Percentiles rank a stretch among this genome's conserved stretches.
These are phyloP conservation scores for Picea sitchensis DNA, from an alignment of 75 land plant species.

Conservation along the genomic window DNA sequence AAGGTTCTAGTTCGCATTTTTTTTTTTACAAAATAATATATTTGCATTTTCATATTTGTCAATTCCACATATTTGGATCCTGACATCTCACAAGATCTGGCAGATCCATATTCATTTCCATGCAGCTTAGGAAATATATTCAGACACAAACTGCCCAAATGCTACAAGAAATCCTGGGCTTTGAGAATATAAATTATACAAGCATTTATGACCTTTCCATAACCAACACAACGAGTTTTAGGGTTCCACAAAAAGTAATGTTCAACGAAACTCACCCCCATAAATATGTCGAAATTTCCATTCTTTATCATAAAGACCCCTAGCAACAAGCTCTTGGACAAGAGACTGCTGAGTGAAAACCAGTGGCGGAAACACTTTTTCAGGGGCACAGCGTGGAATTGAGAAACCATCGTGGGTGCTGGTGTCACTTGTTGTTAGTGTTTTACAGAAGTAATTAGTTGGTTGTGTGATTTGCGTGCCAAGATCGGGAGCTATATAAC, in stretches of 20 bases:
- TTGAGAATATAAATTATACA: too few species aligned
- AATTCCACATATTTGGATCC: too few species aligned
- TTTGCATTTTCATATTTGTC: too few species aligned
- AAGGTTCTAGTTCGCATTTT: too few species aligned
- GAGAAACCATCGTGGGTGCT: slow-evolving; percentile 84
- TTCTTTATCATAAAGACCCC: slow-evolving; percentile 70
- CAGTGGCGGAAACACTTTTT: slow-evolving; percentile 49
- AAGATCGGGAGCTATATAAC: slow-evolving; percentile 38
- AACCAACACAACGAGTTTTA: too few species aligned
- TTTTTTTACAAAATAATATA: too few species aligned
- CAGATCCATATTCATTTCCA: too few species aligned
- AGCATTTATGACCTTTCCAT: too few species aligned
- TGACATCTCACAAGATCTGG: too few species aligned
- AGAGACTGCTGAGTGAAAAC: slow-evolving; percentile 84
- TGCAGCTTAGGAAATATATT: too few species aligned
- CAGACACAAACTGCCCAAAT: too few species aligned
- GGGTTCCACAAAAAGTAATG: background rate
- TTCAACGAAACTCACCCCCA: slow-evolving; percentile 47
- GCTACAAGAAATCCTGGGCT: too few species aligned
- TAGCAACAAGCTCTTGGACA: slow-evolving; percentile 82
- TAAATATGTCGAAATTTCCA: slow-evolving; percentile 96
- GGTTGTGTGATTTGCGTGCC: slow-evolving; percentile 51
- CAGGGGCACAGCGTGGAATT: slow-evolving; percentile 76
- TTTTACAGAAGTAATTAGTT: slow-evolving; percentile 63
- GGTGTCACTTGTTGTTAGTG: slow-evolving; percentile 66